Conservation (phyloP, 768 basidiomycete genomes). For the Lenzites betulinus region DNA sequence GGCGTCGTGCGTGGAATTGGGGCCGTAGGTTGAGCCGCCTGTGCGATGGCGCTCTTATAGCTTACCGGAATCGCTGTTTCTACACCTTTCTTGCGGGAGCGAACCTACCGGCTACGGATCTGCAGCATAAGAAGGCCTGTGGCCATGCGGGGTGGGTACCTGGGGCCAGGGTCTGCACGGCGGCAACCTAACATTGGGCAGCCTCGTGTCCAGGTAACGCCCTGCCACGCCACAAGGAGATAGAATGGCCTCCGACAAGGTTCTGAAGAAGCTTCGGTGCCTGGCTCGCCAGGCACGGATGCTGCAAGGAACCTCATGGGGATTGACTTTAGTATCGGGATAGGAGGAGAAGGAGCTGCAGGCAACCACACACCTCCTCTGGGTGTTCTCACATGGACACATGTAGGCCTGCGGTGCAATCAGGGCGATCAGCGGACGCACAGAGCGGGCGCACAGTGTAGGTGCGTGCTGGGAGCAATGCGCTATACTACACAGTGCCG, state of each 20-base stretch:
- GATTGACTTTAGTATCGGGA: conserved; percentile 9
- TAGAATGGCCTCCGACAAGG: conserved; percentile 2
- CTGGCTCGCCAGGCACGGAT: conserved; percentile 18
- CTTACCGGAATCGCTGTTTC: too few relatives aligned
- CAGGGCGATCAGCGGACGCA: conserved; percentile 16
- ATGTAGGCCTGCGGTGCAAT: background rate
- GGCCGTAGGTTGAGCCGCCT: too few relatives aligned
- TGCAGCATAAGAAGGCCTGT: too few relatives aligned
- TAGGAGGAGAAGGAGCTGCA: background rate
- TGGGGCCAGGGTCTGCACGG: conserved; percentile 8
- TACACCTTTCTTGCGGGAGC: too few relatives aligned
- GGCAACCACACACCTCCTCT: background rate
- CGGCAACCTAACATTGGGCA: background rate
- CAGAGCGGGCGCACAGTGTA: background rate
- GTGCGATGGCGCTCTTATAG: too few relatives aligned
- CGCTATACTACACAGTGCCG: background rate
- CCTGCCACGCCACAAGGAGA: background rate
- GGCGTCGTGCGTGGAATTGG: too few relatives aligned
- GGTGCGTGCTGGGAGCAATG: background rate
- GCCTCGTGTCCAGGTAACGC: conserved; percentile 1
- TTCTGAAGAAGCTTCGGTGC: conserved; percentile 20
- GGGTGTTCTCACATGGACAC: background rate
- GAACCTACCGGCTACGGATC: too few relatives aligned
- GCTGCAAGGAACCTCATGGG: conserved; percentile 10
- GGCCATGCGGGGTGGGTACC: background rate